Percentiles rank a stretch among this genome's conserved stretches.
phyloP scores from a whole-genome alignment of 768 basidiomycete genomes.

The Lentinula aciculospora region DNA sequence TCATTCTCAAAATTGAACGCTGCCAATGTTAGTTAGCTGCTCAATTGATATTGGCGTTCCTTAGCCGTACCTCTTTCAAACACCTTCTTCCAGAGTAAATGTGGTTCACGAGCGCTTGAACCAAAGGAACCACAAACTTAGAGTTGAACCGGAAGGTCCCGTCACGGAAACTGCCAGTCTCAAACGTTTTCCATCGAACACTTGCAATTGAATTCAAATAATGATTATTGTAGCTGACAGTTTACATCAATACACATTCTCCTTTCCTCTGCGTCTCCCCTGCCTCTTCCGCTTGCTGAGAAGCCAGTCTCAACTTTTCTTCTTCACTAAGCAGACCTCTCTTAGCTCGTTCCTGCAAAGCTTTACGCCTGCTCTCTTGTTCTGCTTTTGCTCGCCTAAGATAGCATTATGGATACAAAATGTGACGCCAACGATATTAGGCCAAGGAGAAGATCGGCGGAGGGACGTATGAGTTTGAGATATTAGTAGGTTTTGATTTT shows the following conservation, averaged over 20 bases:
- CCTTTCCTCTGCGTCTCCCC: constrained; percentile 18
- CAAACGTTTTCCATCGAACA: too few relatives aligned
- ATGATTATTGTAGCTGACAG: too few relatives aligned
- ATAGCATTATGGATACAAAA: constrained; percentile 15
- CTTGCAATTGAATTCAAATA: too few relatives aligned
- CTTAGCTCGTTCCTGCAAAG: constrained; percentile 66
- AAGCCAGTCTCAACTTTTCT: constrained; percentile 45
- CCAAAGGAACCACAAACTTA: too few relatives aligned
- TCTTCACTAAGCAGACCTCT: constrained; percentile 61
- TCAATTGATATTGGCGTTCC: too few relatives aligned
- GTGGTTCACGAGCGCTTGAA: too few relatives aligned
- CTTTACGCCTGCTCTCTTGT: constrained; percentile 61
- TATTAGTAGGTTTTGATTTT: constrained; percentile 25
- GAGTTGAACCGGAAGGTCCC: too few relatives aligned
- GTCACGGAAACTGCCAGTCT: too few relatives aligned
- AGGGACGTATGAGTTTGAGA: constrained; percentile 51
- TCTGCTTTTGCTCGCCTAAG: constrained; percentile 70
- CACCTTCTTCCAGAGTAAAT: too few relatives aligned
- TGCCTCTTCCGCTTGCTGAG: constrained; percentile 35
- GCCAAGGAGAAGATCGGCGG: constrained; percentile 63
- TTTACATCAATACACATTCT: constrained; percentile 39
- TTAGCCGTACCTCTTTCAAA: too few relatives aligned
- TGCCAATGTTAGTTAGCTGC: too few relatives aligned
- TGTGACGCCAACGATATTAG: constrained; percentile 29
- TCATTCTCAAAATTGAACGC: too few relatives aligned